Conservation (phyloP, 1,284 basidiomycete genomes). For the Malassezia restricta region DNA sequence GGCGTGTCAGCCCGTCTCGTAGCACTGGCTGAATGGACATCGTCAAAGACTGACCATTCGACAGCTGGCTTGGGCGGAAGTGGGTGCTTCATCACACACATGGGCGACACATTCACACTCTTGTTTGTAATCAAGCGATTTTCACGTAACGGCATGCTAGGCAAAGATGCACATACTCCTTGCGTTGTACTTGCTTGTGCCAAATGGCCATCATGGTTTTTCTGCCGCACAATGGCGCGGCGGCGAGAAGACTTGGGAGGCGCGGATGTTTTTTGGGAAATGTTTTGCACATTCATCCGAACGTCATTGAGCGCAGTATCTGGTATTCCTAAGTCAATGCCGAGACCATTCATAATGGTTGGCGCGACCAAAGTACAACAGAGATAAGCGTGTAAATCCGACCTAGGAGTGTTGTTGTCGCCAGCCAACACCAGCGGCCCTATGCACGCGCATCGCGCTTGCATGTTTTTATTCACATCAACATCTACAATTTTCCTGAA, state of each 20-base stretch:
- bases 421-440: too few relatives aligned
- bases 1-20: constrained; percentile 7
- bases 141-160: constrained; percentile 10
- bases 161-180: neutral
- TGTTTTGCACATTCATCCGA: too few relatives aligned
- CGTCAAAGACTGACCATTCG: neutral
- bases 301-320: too few relatives aligned
- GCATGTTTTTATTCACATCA: too few relatives aligned
- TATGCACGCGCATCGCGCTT: too few relatives aligned
- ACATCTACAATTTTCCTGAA: too few relatives aligned
- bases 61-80: constrained; percentile 9
- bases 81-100: constrained; percentile 5
- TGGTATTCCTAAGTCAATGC: constrained; percentile 33
- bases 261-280: neutral
- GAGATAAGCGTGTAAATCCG: neutral
- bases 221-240: constrained; percentile 5
- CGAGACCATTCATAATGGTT: constrained; percentile 29
- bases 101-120: neutral
- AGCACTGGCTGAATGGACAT: constrained; percentile 4
- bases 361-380: neutral
- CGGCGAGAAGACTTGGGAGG: constrained; percentile 1
- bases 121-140: constrained; percentile 3
- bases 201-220: neutral
- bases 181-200: neutral
- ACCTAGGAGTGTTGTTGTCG: too few relatives aligned